Base-by-base conservation (phyloP, 176 grass and related monocot species). In the Alloteropsis semialata region DNA sequence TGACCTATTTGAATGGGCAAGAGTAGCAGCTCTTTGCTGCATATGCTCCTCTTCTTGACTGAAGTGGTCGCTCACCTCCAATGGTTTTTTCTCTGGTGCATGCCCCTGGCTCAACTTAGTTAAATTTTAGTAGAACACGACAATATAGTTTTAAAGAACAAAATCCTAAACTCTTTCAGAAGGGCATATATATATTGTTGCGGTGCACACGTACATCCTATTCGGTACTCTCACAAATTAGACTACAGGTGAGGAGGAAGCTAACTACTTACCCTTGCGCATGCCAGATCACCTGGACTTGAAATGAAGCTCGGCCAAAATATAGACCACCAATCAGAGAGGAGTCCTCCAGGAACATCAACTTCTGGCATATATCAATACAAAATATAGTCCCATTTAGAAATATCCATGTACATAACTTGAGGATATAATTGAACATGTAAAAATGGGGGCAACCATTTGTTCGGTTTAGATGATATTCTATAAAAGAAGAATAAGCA, bases 251-350 rank as follows among this genome's bases (percentile, higher is more conserved):
- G 59, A 57, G 22, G 37, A 71, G 10, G n/a, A 71, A 46, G 42
- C 9, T 71, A 71, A 48, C 4, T 28, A 60, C 38, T 77, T 59
- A 77, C 75, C 25, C 30, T 39, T 21, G 55, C 56, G 55, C 43
- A 42, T 45, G 57, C n/a, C 15, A 19, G 27, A 76, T 36, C 33
- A 59, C 32, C 36, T 42, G 36, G 24, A 42, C 13, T 21, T 62
- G 53, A 57, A 41, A 4, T 24, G 56, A 59, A 77, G n/a, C 3
- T 8, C 19, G 16, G 15, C 55, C 55, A 77, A 62, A 77, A 77
- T 30, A 77, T 21, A 45, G 38, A 44, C 75, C 75, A 77, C 75
- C 75, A 77, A 29, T 77, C 75, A 77, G 54, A 77, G 75, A 76
- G 74, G n/a, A 77, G 4, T 21, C 75, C 75, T 77, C 22, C 8